A percentile compares a stretch with the other conserved stretches of the same genome.
Conservation (phyloP, 805 yeast genomes). For the Kluyveromyces nonfermentans region DNA sequence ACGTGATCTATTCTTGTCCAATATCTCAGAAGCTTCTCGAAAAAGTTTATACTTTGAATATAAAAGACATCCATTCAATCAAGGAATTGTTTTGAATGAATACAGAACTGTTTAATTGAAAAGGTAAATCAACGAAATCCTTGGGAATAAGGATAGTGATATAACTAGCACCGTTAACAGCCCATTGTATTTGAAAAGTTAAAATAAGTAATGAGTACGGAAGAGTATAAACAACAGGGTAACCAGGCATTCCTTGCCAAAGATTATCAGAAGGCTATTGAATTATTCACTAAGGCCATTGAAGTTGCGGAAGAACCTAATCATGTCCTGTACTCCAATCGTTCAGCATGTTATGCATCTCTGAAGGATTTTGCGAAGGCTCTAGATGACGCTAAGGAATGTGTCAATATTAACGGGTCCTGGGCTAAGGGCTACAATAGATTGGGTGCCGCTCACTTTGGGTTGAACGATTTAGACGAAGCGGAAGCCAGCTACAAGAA, state of each 20-base stretch:
- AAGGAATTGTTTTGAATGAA: not conserved
- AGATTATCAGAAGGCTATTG: conserved; percentile 73
- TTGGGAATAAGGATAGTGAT: not conserved
- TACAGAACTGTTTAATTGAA: not conserved
- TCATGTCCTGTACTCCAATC: conserved; percentile 86
- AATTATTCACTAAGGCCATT: conserved; percentile 76
- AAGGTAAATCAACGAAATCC: not conserved
- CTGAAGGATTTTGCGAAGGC: conserved; percentile 66
- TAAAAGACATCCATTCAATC: conserved; percentile 4
- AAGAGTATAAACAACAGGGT: conserved; percentile 82
- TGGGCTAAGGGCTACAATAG: conserved; percentile 97
- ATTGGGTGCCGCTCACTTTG: conserved; percentile 86
- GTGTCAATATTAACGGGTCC: conserved; percentile 67
- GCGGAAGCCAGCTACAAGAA: conserved; percentile 65
- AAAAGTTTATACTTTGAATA: conserved; percentile 7
- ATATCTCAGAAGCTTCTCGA: conserved; percentile 2
- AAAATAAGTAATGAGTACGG: conserved; percentile 42
- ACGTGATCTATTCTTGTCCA: no score
- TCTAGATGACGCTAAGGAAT: conserved; percentile 72
- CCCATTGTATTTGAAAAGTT: not conserved
- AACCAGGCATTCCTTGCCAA: conserved; percentile 87
- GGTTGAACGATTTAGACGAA: conserved; percentile 70
- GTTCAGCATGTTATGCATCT: conserved; percentile 88
- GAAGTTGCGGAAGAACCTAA: conserved; percentile 74
- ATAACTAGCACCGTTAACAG: not conserved